Evolutionary conservation across 2,329 filamentous ascomycete genomes (phyloP).

Genomic region (Colletotrichum australisinense): DNA sequence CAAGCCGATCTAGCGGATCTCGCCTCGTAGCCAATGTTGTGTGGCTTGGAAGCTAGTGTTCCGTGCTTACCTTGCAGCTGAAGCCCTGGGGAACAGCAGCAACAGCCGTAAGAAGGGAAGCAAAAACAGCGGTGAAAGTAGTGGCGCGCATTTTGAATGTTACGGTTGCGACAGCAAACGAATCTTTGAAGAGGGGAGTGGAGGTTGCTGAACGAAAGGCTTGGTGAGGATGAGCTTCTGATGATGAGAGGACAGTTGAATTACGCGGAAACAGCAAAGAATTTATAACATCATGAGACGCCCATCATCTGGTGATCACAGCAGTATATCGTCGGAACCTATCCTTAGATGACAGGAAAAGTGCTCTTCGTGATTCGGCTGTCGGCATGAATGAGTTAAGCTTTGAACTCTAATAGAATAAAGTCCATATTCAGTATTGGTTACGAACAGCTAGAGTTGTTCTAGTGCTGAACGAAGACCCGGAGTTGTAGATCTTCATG

Average conservation of each 20-base stretch:
- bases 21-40: background rate
- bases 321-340: background rate
- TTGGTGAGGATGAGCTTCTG: background rate
- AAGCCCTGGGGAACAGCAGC: constrained; percentile 15
- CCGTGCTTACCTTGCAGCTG: constrained; percentile 3
- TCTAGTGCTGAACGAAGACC: background rate
- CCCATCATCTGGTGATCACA: background rate
- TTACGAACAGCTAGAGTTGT: background rate
- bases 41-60: background rate
- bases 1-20: background rate
- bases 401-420: background rate
- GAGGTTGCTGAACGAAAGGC: background rate
- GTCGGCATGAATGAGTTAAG: background rate
- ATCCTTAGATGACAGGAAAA: background rate
- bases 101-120: background rate
- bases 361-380: background rate
- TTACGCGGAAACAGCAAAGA: background rate
- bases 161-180: too few species aligned
- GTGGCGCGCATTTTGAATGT: background rate
- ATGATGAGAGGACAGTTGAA: background rate
- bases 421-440: background rate
- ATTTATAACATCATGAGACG: background rate
- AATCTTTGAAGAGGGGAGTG: background rate
- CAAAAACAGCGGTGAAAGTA: background rate
- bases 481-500: background rate